These are phyloP conservation scores for Cladophialophora immunda DNA, from an alignment of 2,329 filamentous ascomycete genomes.

Conservation along the genomic window DNA sequence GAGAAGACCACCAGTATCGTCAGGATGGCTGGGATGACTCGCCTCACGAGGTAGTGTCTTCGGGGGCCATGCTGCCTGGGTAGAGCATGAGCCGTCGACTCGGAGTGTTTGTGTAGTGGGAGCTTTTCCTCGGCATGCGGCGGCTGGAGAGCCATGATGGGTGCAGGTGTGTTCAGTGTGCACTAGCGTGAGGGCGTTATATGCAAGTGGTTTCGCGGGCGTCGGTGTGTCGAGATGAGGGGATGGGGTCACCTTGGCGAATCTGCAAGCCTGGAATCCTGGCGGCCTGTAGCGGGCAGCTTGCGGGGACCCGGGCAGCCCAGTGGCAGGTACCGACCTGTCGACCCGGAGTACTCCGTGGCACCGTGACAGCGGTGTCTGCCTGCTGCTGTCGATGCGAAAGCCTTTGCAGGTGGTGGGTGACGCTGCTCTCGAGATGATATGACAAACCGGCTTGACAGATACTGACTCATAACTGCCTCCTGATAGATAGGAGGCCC, in stretches of 20 bases:
- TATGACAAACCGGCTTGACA: neutral
- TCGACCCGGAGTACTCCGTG: slow-evolving; percentile 1
- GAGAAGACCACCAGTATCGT: slow-evolving; percentile 30
- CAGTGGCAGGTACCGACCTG: neutral
- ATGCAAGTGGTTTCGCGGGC: neutral
- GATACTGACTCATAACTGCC: neutral
- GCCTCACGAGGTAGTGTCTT: slow-evolving; percentile 20
- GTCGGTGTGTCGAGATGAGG: neutral
- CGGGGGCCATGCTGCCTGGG: neutral
- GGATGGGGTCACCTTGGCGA: neutral
- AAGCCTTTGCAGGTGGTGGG: neutral
- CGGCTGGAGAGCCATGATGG: slow-evolving; percentile 9
- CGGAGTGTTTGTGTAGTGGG: neutral
- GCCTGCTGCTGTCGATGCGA: neutral
- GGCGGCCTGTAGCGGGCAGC: neutral
- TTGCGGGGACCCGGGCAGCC: neutral
- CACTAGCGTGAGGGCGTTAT: neutral
- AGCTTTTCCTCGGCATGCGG: slow-evolving; percentile 7
- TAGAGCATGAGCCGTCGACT: neutral
- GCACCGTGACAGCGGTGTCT: neutral
- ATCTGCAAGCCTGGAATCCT: neutral
- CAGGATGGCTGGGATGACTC: slow-evolving; percentile 35
- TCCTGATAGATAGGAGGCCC: neutral
- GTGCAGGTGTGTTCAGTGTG: neutral
- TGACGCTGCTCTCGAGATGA: neutral